Base-by-base conservation (phyloP, 164 flowering plant species). In the Saururus chinensis region DNA sequence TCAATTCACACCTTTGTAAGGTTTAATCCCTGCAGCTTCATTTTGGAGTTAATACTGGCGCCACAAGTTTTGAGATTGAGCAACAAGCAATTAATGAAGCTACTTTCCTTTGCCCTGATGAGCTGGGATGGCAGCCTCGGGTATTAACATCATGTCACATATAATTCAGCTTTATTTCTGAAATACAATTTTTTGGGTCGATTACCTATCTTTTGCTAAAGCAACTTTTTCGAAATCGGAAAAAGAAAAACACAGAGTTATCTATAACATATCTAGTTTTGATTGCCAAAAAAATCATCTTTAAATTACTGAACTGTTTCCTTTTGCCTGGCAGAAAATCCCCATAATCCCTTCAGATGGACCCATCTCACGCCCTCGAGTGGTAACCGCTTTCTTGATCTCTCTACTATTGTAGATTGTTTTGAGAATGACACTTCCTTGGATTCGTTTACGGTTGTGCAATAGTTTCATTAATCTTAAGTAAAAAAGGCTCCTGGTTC, bases 41-140 rank as follows among this genome's bases (percentile, higher is more conserved):
- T 60, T 68, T 84, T 26, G 88, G 88, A 57, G 80, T 77, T 17
- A 68, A 81, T 64, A 68, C 75, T 60, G 81, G 80, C 24, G 72
- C 84, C 21, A 8, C 1, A 22, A 78, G 59, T 59, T 80, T 81
- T 74, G 77, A 84, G 56, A 71, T 84, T 57, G 88, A 84, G 66
- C 67, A 40, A 35, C 83, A 74, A 49, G 88, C 88, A 20, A 72
- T 76, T 19, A 84, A 84, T 70, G 88, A 84, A 73, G 88, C 88
- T 42, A 80, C 80, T 64, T 84, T 84, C 69, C 64, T 77, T 59
- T 84, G 84, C 67, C 81, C 86, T 9, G 88, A 84, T 68, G 80
- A 84, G 72, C 69, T 82, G 22, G 86, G 85, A 49, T 84, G 88
- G 88, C 75, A 84, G 69, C 88, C 88, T 69, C 81, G 74, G 83